These are phyloP conservation scores for Dothideomycetes sp. DNA, from an alignment of 2,329 filamentous ascomycete species.

Conservation along the genomic window DNA sequence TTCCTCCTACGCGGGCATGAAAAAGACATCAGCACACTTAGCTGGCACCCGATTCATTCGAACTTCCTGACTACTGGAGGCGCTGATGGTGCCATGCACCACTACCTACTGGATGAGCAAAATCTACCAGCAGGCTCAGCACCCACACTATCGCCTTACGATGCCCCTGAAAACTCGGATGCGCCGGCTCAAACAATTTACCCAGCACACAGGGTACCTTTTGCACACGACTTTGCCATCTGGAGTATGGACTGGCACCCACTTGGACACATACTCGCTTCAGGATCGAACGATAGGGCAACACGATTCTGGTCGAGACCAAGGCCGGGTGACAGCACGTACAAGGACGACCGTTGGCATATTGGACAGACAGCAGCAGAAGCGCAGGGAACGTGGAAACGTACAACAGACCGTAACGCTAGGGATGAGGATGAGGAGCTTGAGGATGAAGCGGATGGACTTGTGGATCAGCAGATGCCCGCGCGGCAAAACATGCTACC, in stretches of 20 bases:
- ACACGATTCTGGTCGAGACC: slow-evolving; percentile 94
- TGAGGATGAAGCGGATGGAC: slow-evolving; percentile 85
- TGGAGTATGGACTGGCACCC: slow-evolving; percentile 99
- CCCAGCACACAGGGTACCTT: slow-evolving; percentile 77
- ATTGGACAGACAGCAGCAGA: slow-evolving; percentile 90
- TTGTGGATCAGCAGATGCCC: slow-evolving; percentile 82
- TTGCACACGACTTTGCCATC: slow-evolving; percentile 88
- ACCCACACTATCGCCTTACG: slow-evolving; percentile 70
- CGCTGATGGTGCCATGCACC: slow-evolving; percentile 78
- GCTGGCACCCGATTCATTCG: slow-evolving; percentile 89
- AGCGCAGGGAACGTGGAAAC: slow-evolving; percentile 89
- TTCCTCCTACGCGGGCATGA: slow-evolving; percentile 88
- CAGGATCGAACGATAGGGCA: slow-evolving; percentile 91
- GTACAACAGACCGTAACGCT: slow-evolving; percentile 84
- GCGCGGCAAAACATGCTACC: slow-evolving; percentile 51
- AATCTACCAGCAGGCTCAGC: slow-evolving; percentile 70
- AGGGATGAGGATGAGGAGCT: slow-evolving; percentile 85
- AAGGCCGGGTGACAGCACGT: slow-evolving; percentile 76
- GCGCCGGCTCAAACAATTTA: slow-evolving; percentile 84
- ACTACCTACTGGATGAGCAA: slow-evolving; percentile 93
- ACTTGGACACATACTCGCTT: slow-evolving; percentile 86
- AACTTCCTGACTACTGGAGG: slow-evolving; percentile 85
- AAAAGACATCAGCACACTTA: slow-evolving; percentile 85
- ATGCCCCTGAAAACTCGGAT: slow-evolving; percentile 68
- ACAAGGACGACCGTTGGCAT: slow-evolving; percentile 85